phyloP scores from a whole-genome alignment of 129 eudicot genomes.

The Ambrosia artemisiifolia region DNA sequence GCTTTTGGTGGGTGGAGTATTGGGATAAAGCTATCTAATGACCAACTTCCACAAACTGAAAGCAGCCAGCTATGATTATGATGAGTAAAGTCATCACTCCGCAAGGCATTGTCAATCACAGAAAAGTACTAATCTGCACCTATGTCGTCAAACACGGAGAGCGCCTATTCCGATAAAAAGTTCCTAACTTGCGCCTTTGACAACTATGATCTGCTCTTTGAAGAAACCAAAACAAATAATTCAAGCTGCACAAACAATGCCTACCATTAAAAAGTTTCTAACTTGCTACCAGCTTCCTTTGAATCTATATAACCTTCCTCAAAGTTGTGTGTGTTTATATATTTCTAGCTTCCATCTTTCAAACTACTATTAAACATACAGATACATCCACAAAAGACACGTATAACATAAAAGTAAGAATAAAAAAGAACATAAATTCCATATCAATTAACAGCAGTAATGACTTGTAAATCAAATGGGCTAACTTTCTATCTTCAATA shows the following conservation, averaged over 20 bases:
- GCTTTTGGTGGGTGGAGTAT: neutral
- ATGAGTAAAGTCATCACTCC: neutral
- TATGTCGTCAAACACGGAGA: no score
- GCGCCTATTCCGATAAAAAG: no score
- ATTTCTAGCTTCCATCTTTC: no score
- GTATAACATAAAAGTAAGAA: conserved; percentile 1
- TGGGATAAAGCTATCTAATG: neutral
- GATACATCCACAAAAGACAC: neutral
- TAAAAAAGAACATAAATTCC: conserved; percentile 55
- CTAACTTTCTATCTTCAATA: no score
- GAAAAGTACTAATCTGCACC: no score
- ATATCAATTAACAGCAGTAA: no score
- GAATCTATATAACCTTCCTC: no score
- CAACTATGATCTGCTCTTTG: neutral
- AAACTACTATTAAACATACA: neutral
- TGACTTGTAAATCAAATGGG: no score
- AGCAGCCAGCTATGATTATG: conserved; percentile 1
- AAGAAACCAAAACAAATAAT: neutral
- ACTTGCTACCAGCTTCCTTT: neutral
- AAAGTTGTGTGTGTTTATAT: no score
- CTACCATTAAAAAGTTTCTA: neutral
- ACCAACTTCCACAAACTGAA: neutral
- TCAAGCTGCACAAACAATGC: neutral
- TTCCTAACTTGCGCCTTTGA: no score
- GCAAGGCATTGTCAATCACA: no score